A percentile compares a stretch with the other conserved stretches of the same genome.
Conservation (phyloP, 2,329 filamentous ascomycete genomes). For the Ceratocystis ficicola region DNA sequence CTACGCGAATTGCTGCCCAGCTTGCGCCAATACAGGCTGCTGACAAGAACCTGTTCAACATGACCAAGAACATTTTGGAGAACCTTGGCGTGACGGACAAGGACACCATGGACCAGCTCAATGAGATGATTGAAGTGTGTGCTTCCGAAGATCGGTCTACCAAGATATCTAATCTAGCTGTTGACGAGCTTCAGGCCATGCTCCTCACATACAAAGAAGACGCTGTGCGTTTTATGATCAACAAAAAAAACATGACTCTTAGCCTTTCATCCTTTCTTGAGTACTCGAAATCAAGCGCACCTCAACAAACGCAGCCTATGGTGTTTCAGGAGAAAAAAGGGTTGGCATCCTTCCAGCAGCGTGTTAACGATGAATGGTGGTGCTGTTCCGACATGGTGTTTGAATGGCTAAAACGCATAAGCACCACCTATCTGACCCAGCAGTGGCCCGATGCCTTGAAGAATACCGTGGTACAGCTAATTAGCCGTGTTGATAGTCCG, state of each 20-base stretch:
- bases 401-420: conserved; percentile 44
- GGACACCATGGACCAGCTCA: conserved; percentile 35
- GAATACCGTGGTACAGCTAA: conserved; percentile 43
- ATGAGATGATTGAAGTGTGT: conserved; percentile 42
- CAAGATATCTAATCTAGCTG: conserved; percentile 37
- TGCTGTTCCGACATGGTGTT: conserved; percentile 46
- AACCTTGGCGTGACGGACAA: conserved; percentile 43
- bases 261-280: conserved; percentile 52
- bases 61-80: conserved; percentile 43
- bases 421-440: conserved; percentile 39
- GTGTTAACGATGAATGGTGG: conserved; percentile 39
- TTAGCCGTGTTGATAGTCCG: conserved; percentile 41
- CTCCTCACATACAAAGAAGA: conserved; percentile 43
- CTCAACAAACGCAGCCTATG: conserved; percentile 37
- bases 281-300: conserved; percentile 45
- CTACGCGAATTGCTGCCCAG: conserved; percentile 41
- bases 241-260: conserved; percentile 41
- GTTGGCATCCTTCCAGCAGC: conserved; percentile 40
- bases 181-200: conserved; percentile 39
- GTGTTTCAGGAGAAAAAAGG: conserved; percentile 43
- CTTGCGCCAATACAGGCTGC: conserved; percentile 45
- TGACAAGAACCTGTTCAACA: conserved; percentile 44
- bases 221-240: conserved; percentile 41
- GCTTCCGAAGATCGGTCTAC: conserved; percentile 39
- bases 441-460: conserved; percentile 50